These are phyloP conservation scores for Chytridium lagenaria DNA, from an alignment of 371 early-diverging fungal species.

Conservation along the genomic window DNA sequence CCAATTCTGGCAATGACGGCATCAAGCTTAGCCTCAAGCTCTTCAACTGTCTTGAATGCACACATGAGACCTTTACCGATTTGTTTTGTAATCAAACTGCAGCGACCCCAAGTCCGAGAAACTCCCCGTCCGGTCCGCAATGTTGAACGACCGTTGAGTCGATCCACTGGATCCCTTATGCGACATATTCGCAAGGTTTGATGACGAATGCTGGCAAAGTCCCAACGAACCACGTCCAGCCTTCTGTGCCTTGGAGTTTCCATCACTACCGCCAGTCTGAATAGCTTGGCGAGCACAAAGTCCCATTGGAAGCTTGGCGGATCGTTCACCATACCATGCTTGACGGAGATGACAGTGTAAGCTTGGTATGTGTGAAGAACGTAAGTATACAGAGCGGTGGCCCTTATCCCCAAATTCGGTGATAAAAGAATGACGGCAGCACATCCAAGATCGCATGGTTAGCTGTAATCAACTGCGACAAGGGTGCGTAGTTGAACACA, in stretches of 20 bases:
- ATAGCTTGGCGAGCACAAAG: slow-evolving; percentile 49
- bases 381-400: slow-evolving; percentile 95
- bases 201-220: background rate
- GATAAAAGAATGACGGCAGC: slow-evolving; percentile 91
- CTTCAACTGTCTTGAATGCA: slow-evolving; percentile 57
- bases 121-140: slow-evolving; percentile 15
- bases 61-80: slow-evolving; percentile 67
- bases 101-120: slow-evolving; percentile 43
- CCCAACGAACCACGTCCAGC: background rate
- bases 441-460: slow-evolving; percentile 96
- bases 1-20: slow-evolving; percentile 65
- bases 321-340: slow-evolving; percentile 39
- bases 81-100: slow-evolving; percentile 38
- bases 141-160: background rate
- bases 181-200: background rate
- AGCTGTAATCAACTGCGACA: slow-evolving; percentile 89
- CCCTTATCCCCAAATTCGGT: slow-evolving; percentile 76
- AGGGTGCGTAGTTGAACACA: slow-evolving; percentile 68
- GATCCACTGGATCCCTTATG: slow-evolving; percentile 8
- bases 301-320: slow-evolving; percentile 55
- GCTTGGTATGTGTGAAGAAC: slow-evolving; percentile 94
- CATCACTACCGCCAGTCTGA: background rate
- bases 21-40: slow-evolving; percentile 52
- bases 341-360: slow-evolving; percentile 69
- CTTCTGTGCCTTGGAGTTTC: background rate